Percentiles rank a stretch among this genome's conserved stretches.
phyloP scores from a whole-genome alignment of 2,329 filamentous ascomycete species.

The Talaromyces islandicus region DNA sequence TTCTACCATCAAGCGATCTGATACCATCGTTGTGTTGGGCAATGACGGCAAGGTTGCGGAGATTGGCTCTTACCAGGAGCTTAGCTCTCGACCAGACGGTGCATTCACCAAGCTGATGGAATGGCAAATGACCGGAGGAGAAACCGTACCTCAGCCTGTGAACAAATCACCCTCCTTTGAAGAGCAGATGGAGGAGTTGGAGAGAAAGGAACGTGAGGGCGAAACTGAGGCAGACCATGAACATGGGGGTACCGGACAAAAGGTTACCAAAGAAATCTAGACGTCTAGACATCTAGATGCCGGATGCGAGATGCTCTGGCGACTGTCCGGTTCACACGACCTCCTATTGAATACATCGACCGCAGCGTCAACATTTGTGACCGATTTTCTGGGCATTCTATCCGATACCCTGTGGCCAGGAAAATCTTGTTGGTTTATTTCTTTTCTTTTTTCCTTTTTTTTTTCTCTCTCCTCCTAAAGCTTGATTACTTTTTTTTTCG shows the following conservation, averaged over 20 bases:
- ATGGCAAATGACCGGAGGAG: slow-evolving; percentile 91
- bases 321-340: neutral
- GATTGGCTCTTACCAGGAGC: slow-evolving; percentile 72
- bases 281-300: neutral
- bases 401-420: neutral
- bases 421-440: neutral
- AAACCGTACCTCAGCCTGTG: slow-evolving; percentile 33
- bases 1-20: slow-evolving; percentile 92
- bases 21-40: slow-evolving; percentile 87
- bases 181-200: slow-evolving; percentile 46
- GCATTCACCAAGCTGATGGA: slow-evolving; percentile 97
- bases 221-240: slow-evolving; percentile 27
- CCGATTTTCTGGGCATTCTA: neutral
- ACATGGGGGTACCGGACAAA: slow-evolving; percentile 5
- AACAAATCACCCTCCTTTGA: slow-evolving; percentile 36
- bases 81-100: slow-evolving; percentile 67
- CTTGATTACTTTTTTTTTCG: neutral
- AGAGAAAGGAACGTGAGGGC: slow-evolving; percentile 26
- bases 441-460: neutral
- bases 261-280: neutral
- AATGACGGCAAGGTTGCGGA: slow-evolving; percentile 85
- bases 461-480: too few species aligned
- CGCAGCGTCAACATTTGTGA: neutral
- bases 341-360: neutral
- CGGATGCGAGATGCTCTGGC: too few species aligned